These are phyloP conservation scores for Sporopachydermia quercuum DNA, from an alignment of 805 yeast species.

Conservation along the genomic window DNA sequence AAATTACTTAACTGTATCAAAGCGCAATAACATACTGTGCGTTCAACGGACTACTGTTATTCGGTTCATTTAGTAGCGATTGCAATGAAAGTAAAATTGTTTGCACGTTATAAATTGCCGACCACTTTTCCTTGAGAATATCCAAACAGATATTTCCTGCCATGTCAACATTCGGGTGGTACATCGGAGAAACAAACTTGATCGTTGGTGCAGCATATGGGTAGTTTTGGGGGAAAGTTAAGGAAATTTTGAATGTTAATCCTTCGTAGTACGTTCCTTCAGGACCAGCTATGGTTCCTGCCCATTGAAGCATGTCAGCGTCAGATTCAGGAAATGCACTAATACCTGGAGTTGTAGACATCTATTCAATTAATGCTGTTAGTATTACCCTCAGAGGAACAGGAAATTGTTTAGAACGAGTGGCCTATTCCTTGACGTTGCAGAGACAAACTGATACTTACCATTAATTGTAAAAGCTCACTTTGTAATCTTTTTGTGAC, in stretches of 20 bases:
- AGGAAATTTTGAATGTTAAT: slow-evolving; percentile 32
- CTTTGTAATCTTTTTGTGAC: slow-evolving; percentile 35
- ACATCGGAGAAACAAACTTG: slow-evolving; percentile 42
- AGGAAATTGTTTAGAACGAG: too few relatives aligned
- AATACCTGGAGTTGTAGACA: slow-evolving; percentile 33
- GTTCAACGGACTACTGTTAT: slow-evolving; percentile 38
- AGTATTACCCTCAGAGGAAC: too few relatives aligned
- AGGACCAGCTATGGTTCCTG: slow-evolving; percentile 45
- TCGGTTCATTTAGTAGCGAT: slow-evolving; percentile 48
- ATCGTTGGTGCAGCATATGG: slow-evolving; percentile 46
- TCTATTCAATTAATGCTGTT: slow-evolving; percentile 12
- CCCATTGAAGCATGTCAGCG: slow-evolving; percentile 38
- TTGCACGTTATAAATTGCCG: slow-evolving; percentile 47
- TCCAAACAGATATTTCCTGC: slow-evolving; percentile 52
- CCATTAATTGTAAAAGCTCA: slow-evolving; percentile 37
- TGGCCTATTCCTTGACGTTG: too few relatives aligned
- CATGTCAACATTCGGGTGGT: slow-evolving; percentile 54
- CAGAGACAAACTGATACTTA: too few relatives aligned
- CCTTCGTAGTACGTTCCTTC: slow-evolving; percentile 40
- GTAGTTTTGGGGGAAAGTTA: slow-evolving; percentile 38
- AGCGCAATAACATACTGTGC: slow-evolving; percentile 24
- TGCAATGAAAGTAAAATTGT: slow-evolving; percentile 44
- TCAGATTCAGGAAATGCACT: slow-evolving; percentile 41
- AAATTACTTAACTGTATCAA: too few relatives aligned
- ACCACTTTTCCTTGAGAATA: slow-evolving; percentile 51